Base-by-base conservation (phyloP, 345 rosid species). In the Psidium friedrichsthalianum region DNA sequence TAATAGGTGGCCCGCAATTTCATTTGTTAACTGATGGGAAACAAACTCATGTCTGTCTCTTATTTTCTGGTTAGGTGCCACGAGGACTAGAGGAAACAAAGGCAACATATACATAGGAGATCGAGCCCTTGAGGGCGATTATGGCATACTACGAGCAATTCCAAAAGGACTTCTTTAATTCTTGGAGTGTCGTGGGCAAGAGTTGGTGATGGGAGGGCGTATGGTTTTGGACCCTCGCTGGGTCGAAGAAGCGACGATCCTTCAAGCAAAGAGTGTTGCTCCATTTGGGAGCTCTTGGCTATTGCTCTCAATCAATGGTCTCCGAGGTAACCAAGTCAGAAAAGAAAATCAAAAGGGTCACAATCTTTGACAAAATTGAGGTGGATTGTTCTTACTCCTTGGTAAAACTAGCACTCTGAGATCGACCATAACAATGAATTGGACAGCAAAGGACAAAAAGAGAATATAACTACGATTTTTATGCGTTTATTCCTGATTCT, bases 201-300 rank as follows among this genome's bases (percentile, higher is more conserved):
- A 94, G 88, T 3, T 94, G 85, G 90, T 89, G 51, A 15, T 59
- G 3, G 91, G 91, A 5, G 94, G 96, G 18, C 90, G 90, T 5
- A 92, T 94, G 95, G 91, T 93, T 47, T 83, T 92, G 29, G 29
- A 91, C 92, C 11, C 20, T 91, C 64, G 7, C n/a, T 93, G 32
- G 93, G 94, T 22, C 90, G 95, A 57, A 89, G 82, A 86, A 90
- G 92, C 54, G 88, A 89, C 10, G 93, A 93, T 83, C 92, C 90
- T 15, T 56, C 90, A 1, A 88, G 92, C 87, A 89, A 86, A 61
- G 95, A 92, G 82, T 86, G 93, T 82, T 92, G 93, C 59, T 89
- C 58, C 87, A 86, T 89, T 25, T 94, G 91, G 93, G 91, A 93
- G 84, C 94, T 93, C 58, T 11, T 94, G 86, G 91, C 95, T 12